Base-by-base conservation (phyloP, 73 alveolate genomes). In the Paraurostyla sp. region DNA sequence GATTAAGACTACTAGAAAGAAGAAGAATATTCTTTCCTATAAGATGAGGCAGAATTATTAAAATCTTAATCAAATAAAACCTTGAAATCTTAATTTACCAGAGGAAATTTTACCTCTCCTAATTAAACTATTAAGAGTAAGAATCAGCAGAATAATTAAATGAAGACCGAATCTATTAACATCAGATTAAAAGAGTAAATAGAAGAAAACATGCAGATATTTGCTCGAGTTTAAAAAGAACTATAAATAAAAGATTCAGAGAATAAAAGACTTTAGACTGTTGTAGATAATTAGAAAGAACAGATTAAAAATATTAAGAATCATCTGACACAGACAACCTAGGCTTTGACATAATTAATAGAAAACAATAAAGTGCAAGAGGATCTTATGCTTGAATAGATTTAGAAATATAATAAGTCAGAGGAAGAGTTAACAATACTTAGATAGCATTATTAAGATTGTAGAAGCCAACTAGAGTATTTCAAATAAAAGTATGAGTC, bases 1-100 rank as follows among this genome's bases (percentile, higher is more conserved):
- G 15, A 69, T 4, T 11, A 69, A 40, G 62, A 69, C 40, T 59
- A 43, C n/a, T 15, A 33, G 15, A 38, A 36, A 4, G 35, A 23
- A 4, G 33, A 73, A 32, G 86, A 73, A 46, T 73, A 73, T 38
- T 73, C 86, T 7, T 73, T 73, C 32, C 32, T 73, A 13, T n/a
- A 32, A 30, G 86, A 73, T 48, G 86, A 73, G 33, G 86, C 86
- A 45, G 71, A 45, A 45, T 73, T 33, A 73, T 15, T 73, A 16
- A 7, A 25, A 36, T 43, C 58, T 9, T 18, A 41, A 25, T 33
- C 16, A 18, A 33, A 27, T n/a, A 11, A 30, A 68, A 9, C 3
- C 30, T 35, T n/a, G 36, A 36, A 15, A 46, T 15, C 18, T 18
- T 15, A 46, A 46, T 15, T 46, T 15, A 30, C 25, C 51, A 32